Base-by-base conservation (phyloP, 129 eudicot species). In the Silybum marianum region DNA sequence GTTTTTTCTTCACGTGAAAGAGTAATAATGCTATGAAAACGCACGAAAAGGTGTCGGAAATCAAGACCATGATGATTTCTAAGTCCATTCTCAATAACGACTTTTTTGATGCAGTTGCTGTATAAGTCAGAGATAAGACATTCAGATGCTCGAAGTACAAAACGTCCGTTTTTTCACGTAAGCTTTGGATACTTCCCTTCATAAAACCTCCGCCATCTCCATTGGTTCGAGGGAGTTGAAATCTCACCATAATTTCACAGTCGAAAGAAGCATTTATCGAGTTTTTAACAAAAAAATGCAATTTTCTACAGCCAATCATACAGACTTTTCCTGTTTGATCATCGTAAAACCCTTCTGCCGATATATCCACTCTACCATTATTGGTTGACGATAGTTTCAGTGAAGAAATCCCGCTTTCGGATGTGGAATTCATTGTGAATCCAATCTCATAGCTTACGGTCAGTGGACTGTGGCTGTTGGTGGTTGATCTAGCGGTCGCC, bases 31-130 rank as follows among this genome's bases (percentile, higher is more conserved):
- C 92, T 4, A 84, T 73, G 16, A 86, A 92, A 26, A 92, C 21
- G 81, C 97, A 92, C n/a, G 82, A 62, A n/a, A 94, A 88, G 0
- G 97, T 89, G 85, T 85, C 90, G 2, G 96, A 86, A 71, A 90
- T 78, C 87, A 94, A 88, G 23, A 89, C 98, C 93, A 92, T 75
- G 6, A 72, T 80, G 85, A 90, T 90, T 87, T 92, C 96, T 14
- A 92, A 78, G 72, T 90, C 97, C 90, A 92, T 92, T 81, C 92
- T 90, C 98, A 97, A 92, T 62, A 90, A 54, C 11, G 84, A 74
- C 58, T 77, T 46, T 40, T 21, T 77, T 1, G 89, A 90, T 70
- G 69, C 86, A 1, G 21, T 3, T 24, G 9, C 2, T 1, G 86
- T 78, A 67, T 62, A 74, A 39, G 90, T 67, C 26, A 79, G 25